Conservation (phyloP, 345 rosid species). For the Eutrema heterophyllum region DNA sequence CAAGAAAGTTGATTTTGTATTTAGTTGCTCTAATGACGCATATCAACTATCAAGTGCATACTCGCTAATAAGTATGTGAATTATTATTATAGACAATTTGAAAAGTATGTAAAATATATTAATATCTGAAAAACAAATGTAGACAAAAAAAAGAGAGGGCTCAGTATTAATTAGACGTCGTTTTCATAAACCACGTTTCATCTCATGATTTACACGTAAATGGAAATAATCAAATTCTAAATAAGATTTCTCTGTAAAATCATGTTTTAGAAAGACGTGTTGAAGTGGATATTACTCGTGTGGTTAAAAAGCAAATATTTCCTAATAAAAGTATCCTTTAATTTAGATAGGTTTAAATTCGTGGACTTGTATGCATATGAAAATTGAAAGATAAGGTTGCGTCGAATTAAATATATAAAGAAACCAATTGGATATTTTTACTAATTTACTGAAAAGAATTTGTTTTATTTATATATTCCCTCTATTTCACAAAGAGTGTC, state of each 20-base stretch:
- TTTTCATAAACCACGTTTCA: slow-evolving; percentile 7
- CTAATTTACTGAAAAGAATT: background rate
- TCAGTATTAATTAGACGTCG: slow-evolving; percentile 9
- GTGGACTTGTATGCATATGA: background rate
- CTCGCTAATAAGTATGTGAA: background rate
- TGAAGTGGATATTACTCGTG: background rate
- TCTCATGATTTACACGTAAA: slow-evolving; percentile 9
- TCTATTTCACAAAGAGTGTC: too few species aligned
- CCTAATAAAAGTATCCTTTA: background rate
- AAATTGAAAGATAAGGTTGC: slow-evolving; percentile 3
- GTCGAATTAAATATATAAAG: background rate
- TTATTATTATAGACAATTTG: too few species aligned
- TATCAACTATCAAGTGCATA: background rate
- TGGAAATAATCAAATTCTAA: slow-evolving; percentile 6
- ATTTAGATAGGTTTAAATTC: background rate
- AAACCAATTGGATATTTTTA: background rate
- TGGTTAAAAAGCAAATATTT: background rate
- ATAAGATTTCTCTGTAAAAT: background rate
- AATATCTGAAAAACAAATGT: background rate
- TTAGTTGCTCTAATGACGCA: background rate
- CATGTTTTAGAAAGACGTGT: slow-evolving; percentile 24
- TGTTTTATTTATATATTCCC: background rate
- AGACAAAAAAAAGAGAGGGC: background rate
- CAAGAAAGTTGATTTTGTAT: background rate
- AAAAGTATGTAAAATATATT: background rate